Conservation (phyloP, 352 stramenopile species). For the Phytophthora pinifolia region DNA sequence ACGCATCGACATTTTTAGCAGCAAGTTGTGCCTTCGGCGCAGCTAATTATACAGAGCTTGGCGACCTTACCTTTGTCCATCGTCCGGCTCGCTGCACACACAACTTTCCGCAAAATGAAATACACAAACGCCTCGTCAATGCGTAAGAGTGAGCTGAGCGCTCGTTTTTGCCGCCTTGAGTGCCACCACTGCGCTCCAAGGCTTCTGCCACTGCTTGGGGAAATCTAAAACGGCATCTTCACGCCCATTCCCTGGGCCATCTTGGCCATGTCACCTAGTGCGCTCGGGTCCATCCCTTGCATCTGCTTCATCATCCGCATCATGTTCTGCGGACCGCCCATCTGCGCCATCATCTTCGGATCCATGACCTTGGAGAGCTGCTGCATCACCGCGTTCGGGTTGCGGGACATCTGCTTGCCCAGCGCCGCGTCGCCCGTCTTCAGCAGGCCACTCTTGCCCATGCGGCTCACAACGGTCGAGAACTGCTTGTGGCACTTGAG, state of each 20-base stretch:
- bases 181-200: conserved; percentile 14
- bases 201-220: conserved; percentile 7
- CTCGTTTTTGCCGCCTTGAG: conserved; percentile 23
- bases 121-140: conserved; percentile 16
- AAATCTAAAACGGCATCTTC: conserved; percentile 77
- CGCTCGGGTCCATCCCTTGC: conserved; percentile 79
- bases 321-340: conserved; percentile 82
- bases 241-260: conserved; percentile 74
- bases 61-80: conserved; percentile 6
- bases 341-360: conserved; percentile 91
- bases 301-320: conserved; percentile 96
- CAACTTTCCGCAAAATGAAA: conserved; percentile 10
- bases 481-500: conserved; percentile 97
- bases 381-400: conserved; percentile 96
- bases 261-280: conserved; percentile 78
- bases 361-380: conserved; percentile 95
- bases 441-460: conserved; percentile 96
- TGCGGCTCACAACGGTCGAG: conserved; percentile 93
- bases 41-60: conserved; percentile 18
- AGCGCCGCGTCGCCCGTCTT: conserved; percentile 86
- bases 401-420: conserved; percentile 95
- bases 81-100: neutral
- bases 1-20: conserved; percentile 19
- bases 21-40: too few species aligned
- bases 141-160: conserved; percentile 23